Percentiles rank a stretch among this genome's conserved stretches.
phyloP scores from a whole-genome alignment of 176 grass and related monocot genomes.

The Eremochloa ophiuroides region DNA sequence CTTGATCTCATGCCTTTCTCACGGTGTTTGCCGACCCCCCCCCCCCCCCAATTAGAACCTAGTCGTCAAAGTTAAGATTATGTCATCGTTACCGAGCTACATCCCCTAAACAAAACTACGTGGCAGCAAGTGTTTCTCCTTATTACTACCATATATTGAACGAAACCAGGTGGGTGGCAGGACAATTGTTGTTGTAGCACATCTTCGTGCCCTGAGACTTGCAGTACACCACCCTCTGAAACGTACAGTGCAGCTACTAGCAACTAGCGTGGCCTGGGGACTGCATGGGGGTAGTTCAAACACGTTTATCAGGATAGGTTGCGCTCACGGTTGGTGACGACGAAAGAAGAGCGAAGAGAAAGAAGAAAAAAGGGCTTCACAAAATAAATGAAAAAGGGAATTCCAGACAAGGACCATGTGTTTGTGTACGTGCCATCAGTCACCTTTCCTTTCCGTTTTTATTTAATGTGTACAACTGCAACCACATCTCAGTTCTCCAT shows the following conservation, averaged over 20 bases:
- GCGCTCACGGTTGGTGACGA: constrained; percentile 41
- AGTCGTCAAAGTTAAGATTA: too few relatives aligned
- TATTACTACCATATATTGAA: background rate
- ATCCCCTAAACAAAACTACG: too few relatives aligned
- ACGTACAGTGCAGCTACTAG: background rate
- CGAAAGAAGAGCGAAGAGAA: background rate
- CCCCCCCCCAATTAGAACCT: too few relatives aligned
- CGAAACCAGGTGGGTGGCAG: background rate
- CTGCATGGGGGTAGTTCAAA: constrained; percentile 6
- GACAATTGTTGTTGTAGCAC: background rate
- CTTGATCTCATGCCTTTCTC: too few relatives aligned
- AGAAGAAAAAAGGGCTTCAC: background rate
- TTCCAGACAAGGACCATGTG: constrained; percentile 5
- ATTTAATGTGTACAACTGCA: background rate
- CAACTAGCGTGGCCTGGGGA: background rate
- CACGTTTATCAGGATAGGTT: constrained; percentile 24
- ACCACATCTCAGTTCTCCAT: background rate
- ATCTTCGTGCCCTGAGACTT: background rate
- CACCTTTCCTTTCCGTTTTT: background rate
- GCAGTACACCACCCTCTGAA: background rate
- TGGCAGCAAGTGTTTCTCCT: too few relatives aligned
- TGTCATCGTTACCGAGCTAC: too few relatives aligned
- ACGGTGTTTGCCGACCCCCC: too few relatives aligned
- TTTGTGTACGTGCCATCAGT: background rate
- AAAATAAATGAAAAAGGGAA: constrained; percentile 6